Evolutionary conservation across 208 protist species (phyloP).

Genomic region (Borovskyia barvae): DNA sequence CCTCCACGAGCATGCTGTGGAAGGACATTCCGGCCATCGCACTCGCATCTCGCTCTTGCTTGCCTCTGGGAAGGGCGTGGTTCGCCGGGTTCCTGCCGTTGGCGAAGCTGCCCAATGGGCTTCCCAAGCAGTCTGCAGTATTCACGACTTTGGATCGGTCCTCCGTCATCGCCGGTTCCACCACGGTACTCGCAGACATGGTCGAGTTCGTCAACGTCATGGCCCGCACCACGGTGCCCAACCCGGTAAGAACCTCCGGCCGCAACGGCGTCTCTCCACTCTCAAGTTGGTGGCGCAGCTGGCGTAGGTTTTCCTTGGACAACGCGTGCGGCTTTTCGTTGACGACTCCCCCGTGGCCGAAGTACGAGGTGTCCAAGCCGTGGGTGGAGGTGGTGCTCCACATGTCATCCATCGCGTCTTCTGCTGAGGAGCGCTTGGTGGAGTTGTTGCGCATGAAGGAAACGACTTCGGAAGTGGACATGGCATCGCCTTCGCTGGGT

Average conservation of each 20-base stretch:
- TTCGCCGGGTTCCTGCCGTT: background rate
- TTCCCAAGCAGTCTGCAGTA: background rate
- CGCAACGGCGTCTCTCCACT: conserved; percentile 51
- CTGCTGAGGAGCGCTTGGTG: conserved; percentile 11
- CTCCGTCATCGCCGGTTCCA: conserved; percentile 35
- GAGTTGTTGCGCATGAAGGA: conserved; percentile 8
- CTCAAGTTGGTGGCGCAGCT: conserved; percentile 60
- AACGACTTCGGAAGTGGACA: conserved; percentile 28
- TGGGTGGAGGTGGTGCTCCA: conserved; percentile 55
- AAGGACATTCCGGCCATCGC: conserved; percentile 12
- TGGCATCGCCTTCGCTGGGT: conserved; percentile 36
- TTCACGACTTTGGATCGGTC: conserved; percentile 12
- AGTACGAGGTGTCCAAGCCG: conserved; percentile 14
- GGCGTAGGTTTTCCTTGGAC: conserved; percentile 47
- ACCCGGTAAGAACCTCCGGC: conserved; percentile 45
- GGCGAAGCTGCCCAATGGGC: conserved; percentile 9
- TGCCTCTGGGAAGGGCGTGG: background rate
- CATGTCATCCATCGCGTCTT: conserved; percentile 41
- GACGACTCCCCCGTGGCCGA: background rate
- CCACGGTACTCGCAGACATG: conserved; percentile 31
- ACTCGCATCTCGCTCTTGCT: conserved; percentile 8
- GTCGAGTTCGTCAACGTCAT: conserved; percentile 30
- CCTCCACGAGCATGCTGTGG: conserved; percentile 13
- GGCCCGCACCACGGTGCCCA: conserved; percentile 35
- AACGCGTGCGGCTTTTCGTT: conserved; percentile 28